phyloP scores from a whole-genome alignment of 257 asterid species.

The Solanum gandarillasii region DNA sequence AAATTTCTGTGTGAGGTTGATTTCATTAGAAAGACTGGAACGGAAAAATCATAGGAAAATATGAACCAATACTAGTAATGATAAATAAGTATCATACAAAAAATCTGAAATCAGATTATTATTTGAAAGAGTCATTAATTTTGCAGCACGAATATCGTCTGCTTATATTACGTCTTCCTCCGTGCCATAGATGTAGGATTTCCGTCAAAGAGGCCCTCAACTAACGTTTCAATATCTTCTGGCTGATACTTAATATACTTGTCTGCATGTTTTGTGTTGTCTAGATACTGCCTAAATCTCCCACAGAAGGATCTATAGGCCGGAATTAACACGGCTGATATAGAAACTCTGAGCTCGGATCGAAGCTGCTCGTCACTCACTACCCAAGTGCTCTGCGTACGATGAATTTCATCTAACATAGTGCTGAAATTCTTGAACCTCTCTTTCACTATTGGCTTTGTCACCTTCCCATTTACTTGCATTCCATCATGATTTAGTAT shows the following conservation, averaged over 20 bases:
- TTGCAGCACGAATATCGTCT: neutral
- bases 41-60: neutral
- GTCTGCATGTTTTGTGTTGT: constrained; percentile 41
- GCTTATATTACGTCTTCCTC: constrained; percentile 29
- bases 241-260: constrained; percentile 79
- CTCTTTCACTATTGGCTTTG: constrained; percentile 51
- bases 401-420: constrained; percentile 56
- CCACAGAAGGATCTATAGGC: constrained; percentile 78
- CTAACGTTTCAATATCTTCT: constrained; percentile 65
- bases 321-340: constrained; percentile 67
- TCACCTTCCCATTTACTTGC: constrained; percentile 34
- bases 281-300: constrained; percentile 58
- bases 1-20: neutral
- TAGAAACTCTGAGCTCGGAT: constrained; percentile 72
- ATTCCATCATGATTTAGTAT: constrained; percentile 56
- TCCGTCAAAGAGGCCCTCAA: constrained; percentile 74
- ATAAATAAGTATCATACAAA: neutral
- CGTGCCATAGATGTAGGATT: constrained; percentile 49
- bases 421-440: constrained; percentile 55
- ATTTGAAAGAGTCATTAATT: neutral
- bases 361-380: constrained; percentile 86
- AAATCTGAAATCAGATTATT: neutral
- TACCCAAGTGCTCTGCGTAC: constrained; percentile 66
- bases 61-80: neutral
- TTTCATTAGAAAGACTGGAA: neutral